Evolutionary conservation across 768 basidiomycete genomes (phyloP).

Genomic region (Clavulina sp.): DNA sequence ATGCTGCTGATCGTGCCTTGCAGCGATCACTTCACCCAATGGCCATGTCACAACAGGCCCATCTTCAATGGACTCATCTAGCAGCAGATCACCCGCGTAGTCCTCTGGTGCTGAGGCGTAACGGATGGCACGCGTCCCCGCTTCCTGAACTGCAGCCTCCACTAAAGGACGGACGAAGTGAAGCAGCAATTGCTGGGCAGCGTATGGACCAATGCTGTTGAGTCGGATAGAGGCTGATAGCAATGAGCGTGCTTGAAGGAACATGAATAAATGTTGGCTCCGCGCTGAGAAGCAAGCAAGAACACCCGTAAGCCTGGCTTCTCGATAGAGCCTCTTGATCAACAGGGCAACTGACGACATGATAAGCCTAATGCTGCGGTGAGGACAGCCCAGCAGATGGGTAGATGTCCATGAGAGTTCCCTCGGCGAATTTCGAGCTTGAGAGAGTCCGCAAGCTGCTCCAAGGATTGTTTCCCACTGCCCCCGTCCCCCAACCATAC

Average conservation of each 20-base stretch:
- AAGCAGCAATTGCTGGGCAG: constrained; percentile 71
- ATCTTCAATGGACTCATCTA: constrained; percentile 17
- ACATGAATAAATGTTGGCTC: constrained; percentile 74
- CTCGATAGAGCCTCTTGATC: too few relatives aligned
- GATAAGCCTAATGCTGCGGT: constrained; percentile 59
- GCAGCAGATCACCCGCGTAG: not conserved
- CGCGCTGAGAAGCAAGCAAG: constrained; percentile 35
- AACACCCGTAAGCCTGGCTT: not conserved
- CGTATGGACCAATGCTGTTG: constrained; percentile 85
- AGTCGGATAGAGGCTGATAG: constrained; percentile 85
- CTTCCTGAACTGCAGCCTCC: constrained; percentile 23
- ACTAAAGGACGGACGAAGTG: constrained; percentile 55
- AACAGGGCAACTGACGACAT: constrained; percentile 31
- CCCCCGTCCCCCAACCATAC: constrained; percentile 14
- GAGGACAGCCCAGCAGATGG: constrained; percentile 79
- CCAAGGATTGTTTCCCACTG: not conserved
- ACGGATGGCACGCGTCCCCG: too few relatives aligned
- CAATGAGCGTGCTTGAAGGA: constrained; percentile 78
- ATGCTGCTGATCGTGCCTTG: constrained; percentile 86
- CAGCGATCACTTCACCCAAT: constrained; percentile 77
- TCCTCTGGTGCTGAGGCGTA: too few relatives aligned
- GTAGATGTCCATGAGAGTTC: constrained; percentile 62
- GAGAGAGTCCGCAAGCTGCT: constrained; percentile 40
- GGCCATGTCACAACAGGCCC: constrained; percentile 92
- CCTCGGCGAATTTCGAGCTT: constrained; percentile 52